Evolutionary conservation across 768 basidiomycete species (phyloP), one percentile per base, ranked within the genome.

Genomic region (Amanita subjunquillea): DNA sequence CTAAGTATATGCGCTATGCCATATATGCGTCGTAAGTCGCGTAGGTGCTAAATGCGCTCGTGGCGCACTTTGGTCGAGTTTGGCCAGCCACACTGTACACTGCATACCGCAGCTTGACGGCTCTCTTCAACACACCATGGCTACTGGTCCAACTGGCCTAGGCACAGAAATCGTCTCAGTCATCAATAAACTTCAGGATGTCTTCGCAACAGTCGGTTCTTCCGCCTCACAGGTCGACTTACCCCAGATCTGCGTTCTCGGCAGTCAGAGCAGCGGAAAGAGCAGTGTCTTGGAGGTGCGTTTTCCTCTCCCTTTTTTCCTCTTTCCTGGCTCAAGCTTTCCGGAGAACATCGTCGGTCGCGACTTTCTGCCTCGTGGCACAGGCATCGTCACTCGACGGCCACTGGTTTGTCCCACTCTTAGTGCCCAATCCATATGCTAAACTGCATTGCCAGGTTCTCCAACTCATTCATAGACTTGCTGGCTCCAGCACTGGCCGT

Each of bases 301-400:
- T 17, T 48, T 15, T 25, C 48, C 12, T 47, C 45, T 34, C 32
- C 1, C 30, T 10, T 20, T 38, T 6, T 32, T 44, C 45, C 10
- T 20, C 51, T n/a, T 15, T 2, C 32, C 56, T 48, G 60, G 57
- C 52, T 39, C 9, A 9, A 51, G 22, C 30, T 53, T 6, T 43
- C 52, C 47, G 25, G 59, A 95, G 92, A 96, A 98, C 72, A 93
- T 97, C 59, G 94, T 97, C 51, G 96, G 96, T 54, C 82, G 95
- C 59, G 96, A 99, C 69, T 99, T 99, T 77, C 67, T 99, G 65
- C 96, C 96, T 69, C 89, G 96, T 76, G 96, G 96, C 67, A 90
- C 93, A 52, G 95, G 95, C 70, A 99, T 99, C 63, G 95, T 99
- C 69, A 98, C 95, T 48, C 82, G 95, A 64, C 82, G 96, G 65